Percentiles rank a stretch among this genome's conserved stretches.
These are phyloP conservation scores for Cyamopsis tetragonoloba DNA, from an alignment of 306 rosid genomes.

Conservation along the genomic window DNA sequence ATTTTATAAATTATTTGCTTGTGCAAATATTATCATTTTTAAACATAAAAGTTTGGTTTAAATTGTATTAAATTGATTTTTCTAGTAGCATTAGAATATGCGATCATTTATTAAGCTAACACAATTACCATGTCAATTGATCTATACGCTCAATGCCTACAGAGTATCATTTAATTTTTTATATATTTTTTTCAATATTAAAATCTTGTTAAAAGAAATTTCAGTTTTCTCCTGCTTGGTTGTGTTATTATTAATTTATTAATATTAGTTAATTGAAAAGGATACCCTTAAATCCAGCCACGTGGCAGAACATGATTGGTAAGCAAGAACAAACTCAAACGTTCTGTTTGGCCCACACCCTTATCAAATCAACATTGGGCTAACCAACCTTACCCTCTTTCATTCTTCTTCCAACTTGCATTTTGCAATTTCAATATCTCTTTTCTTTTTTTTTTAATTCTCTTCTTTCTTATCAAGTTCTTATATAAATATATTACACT, in stretches of 20 bases:
- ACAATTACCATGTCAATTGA: no score
- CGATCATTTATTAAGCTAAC: no score
- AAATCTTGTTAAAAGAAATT: not conserved
- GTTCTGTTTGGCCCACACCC: constrained; percentile 28
- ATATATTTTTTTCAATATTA: not conserved
- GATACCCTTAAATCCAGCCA: not conserved
- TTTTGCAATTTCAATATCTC: constrained; percentile 4
- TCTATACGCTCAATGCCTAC: no score
- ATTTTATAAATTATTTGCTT: no score
- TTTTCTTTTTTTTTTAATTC: not conserved
- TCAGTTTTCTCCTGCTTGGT: not conserved
- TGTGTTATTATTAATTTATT: not conserved
- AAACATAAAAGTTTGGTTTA: no score
- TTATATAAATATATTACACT: constrained; percentile 8
- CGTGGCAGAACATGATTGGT: constrained; percentile 34
- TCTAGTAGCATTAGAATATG: no score
- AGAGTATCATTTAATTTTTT: not conserved
- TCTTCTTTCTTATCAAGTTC: not conserved
- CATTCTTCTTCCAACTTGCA: no score
- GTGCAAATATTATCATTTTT: no score
- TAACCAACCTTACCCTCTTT: constrained; percentile 16
- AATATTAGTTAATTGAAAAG: not conserved
- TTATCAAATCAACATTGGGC: constrained; percentile 21
- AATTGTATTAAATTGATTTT: no score
- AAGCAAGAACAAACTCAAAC: not conserved